These are phyloP conservation scores for Cladosporium sp. DNA, from an alignment of 2,329 filamentous ascomycete species.

Conservation along the genomic window DNA sequence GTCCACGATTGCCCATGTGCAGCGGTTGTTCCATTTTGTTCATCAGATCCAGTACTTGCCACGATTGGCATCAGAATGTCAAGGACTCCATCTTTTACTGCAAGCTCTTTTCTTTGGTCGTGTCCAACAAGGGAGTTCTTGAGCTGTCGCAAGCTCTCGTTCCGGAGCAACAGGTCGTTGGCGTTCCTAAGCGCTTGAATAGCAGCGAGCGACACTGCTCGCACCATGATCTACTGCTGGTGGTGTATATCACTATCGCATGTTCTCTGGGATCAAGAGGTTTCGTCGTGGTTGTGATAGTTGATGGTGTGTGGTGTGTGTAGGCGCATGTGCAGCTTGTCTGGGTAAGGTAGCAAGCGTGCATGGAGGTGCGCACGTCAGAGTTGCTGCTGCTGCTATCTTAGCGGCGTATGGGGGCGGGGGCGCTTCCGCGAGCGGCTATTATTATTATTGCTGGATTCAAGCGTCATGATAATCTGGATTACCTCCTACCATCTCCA, in stretches of 20 bases:
- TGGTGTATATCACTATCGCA: no score
- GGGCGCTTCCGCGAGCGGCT: no score
- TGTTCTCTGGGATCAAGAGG: neutral
- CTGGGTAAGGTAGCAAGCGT: no score
- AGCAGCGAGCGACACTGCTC: slow-evolving; percentile 13
- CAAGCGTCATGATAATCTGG: no score
- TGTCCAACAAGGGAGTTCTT: slow-evolving; percentile 92
- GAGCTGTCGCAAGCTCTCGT: slow-evolving; percentile 61
- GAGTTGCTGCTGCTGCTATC: no score
- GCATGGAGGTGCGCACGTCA: no score
- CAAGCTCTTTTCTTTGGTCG: slow-evolving; percentile 76
- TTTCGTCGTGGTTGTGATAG: neutral
- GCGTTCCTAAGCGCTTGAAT: slow-evolving; percentile 19
- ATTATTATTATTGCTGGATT: no score
- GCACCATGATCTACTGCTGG: slow-evolving; percentile 12
- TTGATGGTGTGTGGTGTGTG: neutral
- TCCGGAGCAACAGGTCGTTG: slow-evolving; percentile 31
- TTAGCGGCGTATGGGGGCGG: no score
- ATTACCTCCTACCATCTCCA: no score
- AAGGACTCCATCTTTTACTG: slow-evolving; percentile 65
- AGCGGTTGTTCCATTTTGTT: slow-evolving; percentile 26
- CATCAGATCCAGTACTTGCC: slow-evolving; percentile 27
- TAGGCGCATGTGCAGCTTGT: neutral
- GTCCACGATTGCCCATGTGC: slow-evolving; percentile 36
- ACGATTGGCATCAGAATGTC: slow-evolving; percentile 55